Percentiles rank a stretch among this genome's conserved stretches.
Evolutionary conservation across 2,329 filamentous ascomycete genomes (phyloP).

Genomic region (Cadophora gregata): DNA sequence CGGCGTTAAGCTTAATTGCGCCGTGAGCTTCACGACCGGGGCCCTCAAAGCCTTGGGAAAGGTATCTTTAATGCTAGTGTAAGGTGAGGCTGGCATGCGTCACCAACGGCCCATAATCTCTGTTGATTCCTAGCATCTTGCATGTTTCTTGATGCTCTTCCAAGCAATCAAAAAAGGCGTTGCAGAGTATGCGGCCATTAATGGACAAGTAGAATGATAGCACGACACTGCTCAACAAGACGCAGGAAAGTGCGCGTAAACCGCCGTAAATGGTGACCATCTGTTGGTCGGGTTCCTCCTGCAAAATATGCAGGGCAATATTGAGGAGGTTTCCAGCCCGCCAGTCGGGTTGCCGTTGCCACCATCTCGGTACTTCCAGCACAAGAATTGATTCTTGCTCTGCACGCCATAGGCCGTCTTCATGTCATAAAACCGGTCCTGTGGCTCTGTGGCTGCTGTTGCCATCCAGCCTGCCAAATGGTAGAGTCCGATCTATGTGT

Average conservation of each 20-base stretch:
- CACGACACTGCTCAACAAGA: not conserved
- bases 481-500: not conserved
- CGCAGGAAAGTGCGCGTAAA: not conserved
- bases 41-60: not conserved
- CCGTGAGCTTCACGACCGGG: not conserved
- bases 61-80: not conserved
- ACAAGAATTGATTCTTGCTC: not conserved
- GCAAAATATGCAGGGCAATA: not conserved
- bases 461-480: conserved; percentile 9
- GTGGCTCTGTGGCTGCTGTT: conserved; percentile 14
- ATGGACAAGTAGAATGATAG: not conserved
- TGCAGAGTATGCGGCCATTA: not conserved
- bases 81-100: not conserved
- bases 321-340: not conserved
- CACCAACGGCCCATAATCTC: not conserved
- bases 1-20: not conserved
- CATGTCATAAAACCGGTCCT: not conserved
- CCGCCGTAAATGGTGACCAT: not conserved
- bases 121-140: not conserved
- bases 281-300: not conserved
- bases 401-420: conserved; percentile 14
- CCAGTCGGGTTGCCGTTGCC: conserved; percentile 8
- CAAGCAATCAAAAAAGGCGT: not conserved
- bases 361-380: not conserved
- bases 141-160: not conserved